Conservation (phyloP, 2,329 filamentous ascomycete genomes). For the Paecilomyces sp. region DNA sequence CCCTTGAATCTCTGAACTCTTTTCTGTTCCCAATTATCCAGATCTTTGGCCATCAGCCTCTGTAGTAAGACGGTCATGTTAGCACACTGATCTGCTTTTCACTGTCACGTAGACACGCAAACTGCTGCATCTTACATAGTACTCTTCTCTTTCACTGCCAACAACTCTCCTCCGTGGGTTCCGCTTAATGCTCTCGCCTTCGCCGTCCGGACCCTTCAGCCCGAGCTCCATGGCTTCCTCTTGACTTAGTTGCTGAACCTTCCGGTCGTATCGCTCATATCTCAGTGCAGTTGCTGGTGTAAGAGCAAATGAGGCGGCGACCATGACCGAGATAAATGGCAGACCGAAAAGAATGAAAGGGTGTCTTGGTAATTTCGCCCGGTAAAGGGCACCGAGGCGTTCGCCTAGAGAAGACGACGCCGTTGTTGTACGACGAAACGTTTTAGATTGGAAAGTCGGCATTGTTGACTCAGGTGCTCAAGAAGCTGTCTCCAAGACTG, state of each 20-base stretch:
- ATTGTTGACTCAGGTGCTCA: constrained; percentile 36
- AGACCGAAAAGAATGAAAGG: constrained; percentile 92
- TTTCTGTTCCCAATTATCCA: constrained; percentile 96
- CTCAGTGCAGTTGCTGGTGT: constrained; percentile 89
- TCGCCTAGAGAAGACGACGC: constrained; percentile 51
- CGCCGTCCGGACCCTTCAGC: constrained; percentile 56
- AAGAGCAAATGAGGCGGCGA: constrained; percentile 87
- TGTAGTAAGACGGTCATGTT: constrained; percentile 26
- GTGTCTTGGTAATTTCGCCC: constrained; percentile 63
- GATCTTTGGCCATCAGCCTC: constrained; percentile 77
- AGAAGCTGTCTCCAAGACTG: background rate
- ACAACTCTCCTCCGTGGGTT: constrained; percentile 38
- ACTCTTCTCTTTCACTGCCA: constrained; percentile 40
- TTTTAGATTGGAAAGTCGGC: constrained; percentile 61
- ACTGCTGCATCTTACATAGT: constrained; percentile 30
- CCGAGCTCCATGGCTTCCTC: constrained; percentile 83
- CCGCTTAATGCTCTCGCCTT: constrained; percentile 68
- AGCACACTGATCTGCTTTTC: background rate
- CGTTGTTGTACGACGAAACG: constrained; percentile 55
- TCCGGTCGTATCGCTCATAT: constrained; percentile 88
- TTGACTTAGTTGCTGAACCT: constrained; percentile 74
- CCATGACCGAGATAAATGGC: constrained; percentile 83
- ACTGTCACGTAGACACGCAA: background rate
- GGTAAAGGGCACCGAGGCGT: constrained; percentile 69
- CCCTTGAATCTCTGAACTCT: constrained; percentile 83